Conservation (phyloP, 768 basidiomycete species). For the Lyophyllum atratum region DNA sequence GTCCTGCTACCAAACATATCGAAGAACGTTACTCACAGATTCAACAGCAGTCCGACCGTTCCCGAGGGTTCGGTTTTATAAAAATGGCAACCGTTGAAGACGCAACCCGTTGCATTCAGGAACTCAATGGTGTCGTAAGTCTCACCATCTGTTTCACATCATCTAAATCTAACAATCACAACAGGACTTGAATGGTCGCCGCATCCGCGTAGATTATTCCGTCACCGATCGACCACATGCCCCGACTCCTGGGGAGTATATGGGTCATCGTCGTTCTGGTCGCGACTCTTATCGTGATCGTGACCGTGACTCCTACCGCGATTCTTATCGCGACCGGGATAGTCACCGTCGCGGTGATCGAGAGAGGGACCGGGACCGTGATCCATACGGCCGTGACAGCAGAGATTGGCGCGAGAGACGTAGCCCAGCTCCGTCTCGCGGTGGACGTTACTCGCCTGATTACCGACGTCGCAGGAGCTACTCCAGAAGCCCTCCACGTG, state of each 20-base stretch:
- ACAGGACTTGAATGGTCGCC: conserved; percentile 92
- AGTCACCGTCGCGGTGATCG: conserved; percentile 55
- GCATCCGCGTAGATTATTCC: conserved; percentile 96
- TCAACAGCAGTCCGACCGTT: conserved; percentile 77
- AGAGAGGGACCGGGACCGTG: conserved; percentile 56
- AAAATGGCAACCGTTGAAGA: conserved; percentile 90
- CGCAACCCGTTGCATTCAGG: conserved; percentile 83
- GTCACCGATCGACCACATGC: conserved; percentile 93
- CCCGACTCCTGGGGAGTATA: conserved; percentile 97
- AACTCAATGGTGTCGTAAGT: conserved; percentile 89
- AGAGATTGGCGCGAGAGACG: conserved; percentile 83
- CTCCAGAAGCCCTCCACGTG: conserved; percentile 79
- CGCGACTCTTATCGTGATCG: conserved; percentile 39
- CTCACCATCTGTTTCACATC: neutral
- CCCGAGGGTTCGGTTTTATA: conserved; percentile 98
- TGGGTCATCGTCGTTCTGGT: conserved; percentile 79
- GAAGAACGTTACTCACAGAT: conserved; percentile 14
- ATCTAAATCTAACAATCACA: neutral
- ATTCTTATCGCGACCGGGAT: conserved; percentile 54
- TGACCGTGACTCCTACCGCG: conserved; percentile 38
- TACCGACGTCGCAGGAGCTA: conserved; percentile 76
- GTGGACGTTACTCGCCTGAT: conserved; percentile 76
- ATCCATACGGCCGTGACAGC: conserved; percentile 69
- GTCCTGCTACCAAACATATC: conserved; percentile 30
- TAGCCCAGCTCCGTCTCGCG: conserved; percentile 63